Evolutionary conservation across 257 asterid genomes (phyloP).

Genomic region (Paraleonurus japonicus): DNA sequence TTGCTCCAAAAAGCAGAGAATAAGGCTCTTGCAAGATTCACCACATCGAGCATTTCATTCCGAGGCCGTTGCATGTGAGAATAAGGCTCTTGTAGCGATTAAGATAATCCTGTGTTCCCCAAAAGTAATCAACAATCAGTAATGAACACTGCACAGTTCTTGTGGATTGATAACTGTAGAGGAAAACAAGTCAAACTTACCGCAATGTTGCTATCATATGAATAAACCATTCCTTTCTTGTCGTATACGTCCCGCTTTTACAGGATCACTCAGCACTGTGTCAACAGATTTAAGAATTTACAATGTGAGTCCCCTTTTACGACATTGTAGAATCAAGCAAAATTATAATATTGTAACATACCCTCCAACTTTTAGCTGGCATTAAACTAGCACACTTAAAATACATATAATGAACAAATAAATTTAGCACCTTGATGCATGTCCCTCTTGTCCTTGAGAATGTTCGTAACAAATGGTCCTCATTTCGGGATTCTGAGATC

Average conservation of each 20-base stretch:
- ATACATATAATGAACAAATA: not conserved
- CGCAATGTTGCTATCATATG: conserved; percentile 58
- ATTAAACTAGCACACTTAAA: not conserved
- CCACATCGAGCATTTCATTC: conserved; percentile 85
- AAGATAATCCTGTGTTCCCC: conserved; percentile 74
- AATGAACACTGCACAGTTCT: not conserved
- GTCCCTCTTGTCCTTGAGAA: not conserved
- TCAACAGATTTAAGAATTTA: conserved; percentile 15
- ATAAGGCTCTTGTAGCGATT: conserved; percentile 90
- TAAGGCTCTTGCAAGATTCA: conserved; percentile 26
- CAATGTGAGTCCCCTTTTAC: conserved; percentile 4
- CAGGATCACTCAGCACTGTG: conserved; percentile 89
- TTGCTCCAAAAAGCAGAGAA: not conserved
- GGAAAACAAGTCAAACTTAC: conserved; percentile 34
- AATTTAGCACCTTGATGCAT: not conserved
- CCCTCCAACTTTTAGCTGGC: not conserved
- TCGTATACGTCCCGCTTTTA: conserved; percentile 82
- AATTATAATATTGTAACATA: not conserved
- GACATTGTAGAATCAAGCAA: not conserved
- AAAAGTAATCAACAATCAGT: not conserved
- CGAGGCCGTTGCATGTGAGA: conserved; percentile 89
- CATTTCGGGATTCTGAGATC: not conserved
- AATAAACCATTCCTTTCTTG: conserved; percentile 65
- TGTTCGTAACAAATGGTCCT: not conserved
- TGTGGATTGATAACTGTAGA: not conserved